Evolutionary conservation across 202 grass and related monocot genomes (phyloP), one percentile per base, ranked within the genome.

Genomic region (Carex arenaria): DNA sequence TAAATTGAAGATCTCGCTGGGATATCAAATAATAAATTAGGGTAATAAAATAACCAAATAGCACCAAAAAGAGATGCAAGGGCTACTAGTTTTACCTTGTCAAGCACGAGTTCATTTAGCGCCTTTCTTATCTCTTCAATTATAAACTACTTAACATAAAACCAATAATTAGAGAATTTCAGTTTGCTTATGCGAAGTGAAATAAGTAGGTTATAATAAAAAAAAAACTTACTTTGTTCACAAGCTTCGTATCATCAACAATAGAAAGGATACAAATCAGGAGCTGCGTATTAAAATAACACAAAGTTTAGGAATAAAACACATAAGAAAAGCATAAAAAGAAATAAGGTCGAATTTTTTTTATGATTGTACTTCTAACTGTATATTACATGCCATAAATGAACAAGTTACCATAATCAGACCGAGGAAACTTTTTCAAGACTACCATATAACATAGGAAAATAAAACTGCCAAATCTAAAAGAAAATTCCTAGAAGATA

Each of bases 181-280:
- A 78, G 53, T 59, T 57, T 78, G 73, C 15, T 20, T n/a, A 59
- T 36, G 73, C 7, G 4, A 72, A 49, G 2, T n/a, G 7, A 49
- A 59, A 32, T 15, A 59, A 38, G 52, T 77, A 56, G 13, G 30
- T 78, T 57, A 19, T 36, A 18, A 23, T 10, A 23, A 26, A 76
- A 32, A 18, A 18, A 14, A 6, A 64, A 83, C 87, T 80, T 83
- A 94, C 93, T 92, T 98, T 98, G 13, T 86, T 85, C 67, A 95
- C 82, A 84, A 98, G 95, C 84, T 98, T 95, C 63, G 93, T 93
- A 87, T 95, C 95, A 85, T 98, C 93, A 69, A 98, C 95, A 55
- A 95, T 81, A 56, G 95, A 98, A 81, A 98, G 87, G 87, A 91
- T 78, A 68, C 78, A 90, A 69, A 90, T 77, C 61, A 97, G 87